Conservation (phyloP, 306 rosid genomes). For the Begonia fuchsioides region DNA sequence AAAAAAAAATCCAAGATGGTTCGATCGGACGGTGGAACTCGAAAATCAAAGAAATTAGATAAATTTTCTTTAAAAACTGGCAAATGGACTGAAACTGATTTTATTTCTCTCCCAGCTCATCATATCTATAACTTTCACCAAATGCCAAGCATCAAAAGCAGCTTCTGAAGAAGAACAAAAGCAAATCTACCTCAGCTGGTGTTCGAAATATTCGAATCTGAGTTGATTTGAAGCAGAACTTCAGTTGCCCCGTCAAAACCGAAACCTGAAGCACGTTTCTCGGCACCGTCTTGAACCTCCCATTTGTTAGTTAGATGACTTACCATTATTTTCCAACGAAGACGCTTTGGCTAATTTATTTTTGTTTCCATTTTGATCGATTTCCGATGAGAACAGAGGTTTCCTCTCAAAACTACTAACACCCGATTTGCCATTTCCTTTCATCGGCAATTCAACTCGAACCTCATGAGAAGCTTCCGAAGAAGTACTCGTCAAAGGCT, state of each 20-base stretch:
- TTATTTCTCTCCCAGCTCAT: no score
- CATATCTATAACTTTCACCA: slow-evolving; percentile 25
- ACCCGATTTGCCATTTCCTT: slow-evolving; percentile 19
- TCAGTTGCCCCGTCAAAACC: no score
- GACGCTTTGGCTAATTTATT: slow-evolving; percentile 9
- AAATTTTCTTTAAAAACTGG: slow-evolving; percentile 11
- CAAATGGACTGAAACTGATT: slow-evolving; percentile 23
- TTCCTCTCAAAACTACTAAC: no score
- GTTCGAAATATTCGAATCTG: slow-evolving; percentile 21
- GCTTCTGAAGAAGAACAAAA: slow-evolving; percentile 14
- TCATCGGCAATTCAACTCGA: slow-evolving; percentile 13
- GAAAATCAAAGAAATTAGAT: slow-evolving; percentile 10
- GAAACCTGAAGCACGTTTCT: no score
- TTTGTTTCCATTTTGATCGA: slow-evolving; percentile 14
- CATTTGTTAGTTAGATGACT: no score
- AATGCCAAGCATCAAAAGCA: slow-evolving; percentile 22
- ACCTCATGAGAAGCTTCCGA: slow-evolving; percentile 18
- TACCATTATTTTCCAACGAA: slow-evolving; percentile 12
- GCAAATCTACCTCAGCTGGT: slow-evolving; percentile 10
- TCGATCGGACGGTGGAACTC: not conserved
- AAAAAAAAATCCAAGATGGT: slow-evolving; percentile 3
- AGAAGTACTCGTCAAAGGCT: slow-evolving; percentile 11
- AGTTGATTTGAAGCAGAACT: slow-evolving; percentile 14
- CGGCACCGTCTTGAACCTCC: no score
- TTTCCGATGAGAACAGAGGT: no score